These are phyloP conservation scores for Aspergillus sp. DNA, from an alignment of 2,329 filamentous ascomycete species.

Conservation along the genomic window DNA sequence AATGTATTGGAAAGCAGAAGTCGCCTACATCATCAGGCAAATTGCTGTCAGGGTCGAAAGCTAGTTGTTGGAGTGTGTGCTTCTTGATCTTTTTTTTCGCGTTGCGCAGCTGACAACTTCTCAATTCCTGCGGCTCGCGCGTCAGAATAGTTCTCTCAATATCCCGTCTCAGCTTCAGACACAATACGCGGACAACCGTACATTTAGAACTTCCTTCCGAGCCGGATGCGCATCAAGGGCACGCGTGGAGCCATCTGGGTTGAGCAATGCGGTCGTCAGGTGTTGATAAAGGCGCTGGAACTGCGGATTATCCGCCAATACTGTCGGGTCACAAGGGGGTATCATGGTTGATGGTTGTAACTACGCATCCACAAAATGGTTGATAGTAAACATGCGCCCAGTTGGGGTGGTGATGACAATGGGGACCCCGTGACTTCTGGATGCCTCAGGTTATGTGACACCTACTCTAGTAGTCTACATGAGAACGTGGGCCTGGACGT, in stretches of 20 bases:
- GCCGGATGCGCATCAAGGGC: constrained; percentile 35
- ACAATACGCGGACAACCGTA: constrained; percentile 27
- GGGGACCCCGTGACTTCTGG: constrained; percentile 1
- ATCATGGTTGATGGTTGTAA: constrained; percentile 39
- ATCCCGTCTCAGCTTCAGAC: background rate
- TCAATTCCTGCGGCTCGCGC: constrained; percentile 37
- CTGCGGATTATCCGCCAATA: constrained; percentile 46
- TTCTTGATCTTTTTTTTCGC: constrained; percentile 41
- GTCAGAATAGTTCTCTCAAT: background rate
- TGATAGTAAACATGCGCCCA: background rate
- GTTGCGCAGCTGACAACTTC: constrained; percentile 35
- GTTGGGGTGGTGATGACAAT: background rate
- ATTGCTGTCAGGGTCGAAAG: constrained; percentile 37
- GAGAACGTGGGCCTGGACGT: background rate
- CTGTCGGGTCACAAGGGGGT: constrained; percentile 45
- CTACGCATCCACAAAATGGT: background rate
- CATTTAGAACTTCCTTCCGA: constrained; percentile 36
- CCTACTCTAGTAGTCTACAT: background rate
- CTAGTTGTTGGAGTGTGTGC: constrained; percentile 36
- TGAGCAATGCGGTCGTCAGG: constrained; percentile 42
- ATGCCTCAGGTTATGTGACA: background rate
- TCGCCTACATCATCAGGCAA: constrained; percentile 40
- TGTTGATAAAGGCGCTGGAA: constrained; percentile 49
- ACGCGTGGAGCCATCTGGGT: constrained; percentile 47
- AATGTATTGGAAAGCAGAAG: background rate